These are phyloP conservation scores for Fusarium succisae DNA, from an alignment of 2,329 filamentous ascomycete species.

Conservation along the genomic window DNA sequence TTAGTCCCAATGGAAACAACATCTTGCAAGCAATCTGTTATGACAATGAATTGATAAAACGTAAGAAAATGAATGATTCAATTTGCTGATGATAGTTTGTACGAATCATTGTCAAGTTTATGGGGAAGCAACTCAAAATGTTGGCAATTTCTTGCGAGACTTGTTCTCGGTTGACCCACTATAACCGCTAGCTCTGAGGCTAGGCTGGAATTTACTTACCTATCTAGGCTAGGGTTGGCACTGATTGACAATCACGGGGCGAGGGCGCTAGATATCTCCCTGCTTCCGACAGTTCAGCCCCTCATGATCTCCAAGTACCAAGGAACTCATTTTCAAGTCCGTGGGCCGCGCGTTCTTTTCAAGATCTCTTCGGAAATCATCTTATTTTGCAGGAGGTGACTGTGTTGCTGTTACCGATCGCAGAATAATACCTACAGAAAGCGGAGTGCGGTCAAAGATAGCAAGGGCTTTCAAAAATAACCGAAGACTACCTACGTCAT, in stretches of 20 bases:
- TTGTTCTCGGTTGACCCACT: neutral
- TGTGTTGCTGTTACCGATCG: neutral
- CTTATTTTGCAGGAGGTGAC: accelerated
- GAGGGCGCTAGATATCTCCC: neutral
- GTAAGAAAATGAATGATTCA: too few species aligned
- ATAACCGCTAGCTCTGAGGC: neutral
- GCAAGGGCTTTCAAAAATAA: neutral
- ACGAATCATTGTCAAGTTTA: too few species aligned
- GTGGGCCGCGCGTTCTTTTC: neutral
- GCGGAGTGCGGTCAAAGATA: neutral
- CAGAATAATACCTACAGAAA: neutral
- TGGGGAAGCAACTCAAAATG: neutral
- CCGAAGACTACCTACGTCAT: neutral
- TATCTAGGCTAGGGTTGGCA: neutral
- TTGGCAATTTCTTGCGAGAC: neutral
- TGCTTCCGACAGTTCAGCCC: neutral
- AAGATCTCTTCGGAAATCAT: neutral
- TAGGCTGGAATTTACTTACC: neutral
- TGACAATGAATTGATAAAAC: accelerated
- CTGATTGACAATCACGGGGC: neutral
- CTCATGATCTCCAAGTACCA: neutral
- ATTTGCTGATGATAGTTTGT: too few species aligned
- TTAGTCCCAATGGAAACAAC: accelerated
- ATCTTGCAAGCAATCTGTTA: too few species aligned
- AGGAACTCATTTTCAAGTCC: neutral